Conservation (phyloP, 768 basidiomycete genomes). For the Rhizopogon sp. region DNA sequence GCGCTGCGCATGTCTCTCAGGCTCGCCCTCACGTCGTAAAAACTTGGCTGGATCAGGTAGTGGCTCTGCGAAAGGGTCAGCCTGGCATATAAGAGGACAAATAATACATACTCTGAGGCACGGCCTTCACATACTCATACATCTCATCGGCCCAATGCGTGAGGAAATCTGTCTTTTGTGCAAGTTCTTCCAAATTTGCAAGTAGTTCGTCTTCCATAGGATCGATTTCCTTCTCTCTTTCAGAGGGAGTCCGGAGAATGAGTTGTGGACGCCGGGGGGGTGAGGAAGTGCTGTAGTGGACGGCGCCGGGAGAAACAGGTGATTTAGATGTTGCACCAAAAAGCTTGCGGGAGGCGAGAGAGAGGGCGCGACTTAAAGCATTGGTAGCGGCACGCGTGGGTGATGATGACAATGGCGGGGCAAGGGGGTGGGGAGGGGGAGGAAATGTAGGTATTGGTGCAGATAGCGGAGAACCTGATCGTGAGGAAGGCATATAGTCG, state of each 20-base stretch:
- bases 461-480: slow-evolving; percentile 19
- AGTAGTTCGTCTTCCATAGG: slow-evolving; percentile 82
- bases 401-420: slow-evolving; percentile 46
- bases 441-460: slow-evolving; percentile 42
- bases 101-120: slow-evolving; percentile 68
- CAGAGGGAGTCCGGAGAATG: slow-evolving; percentile 28
- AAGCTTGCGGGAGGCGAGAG: slow-evolving; percentile 74
- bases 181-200: slow-evolving; percentile 78
- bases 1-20: slow-evolving; percentile 61
- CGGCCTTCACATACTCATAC: slow-evolving; percentile 81
- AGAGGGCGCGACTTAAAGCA: slow-evolving; percentile 75
- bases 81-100: neutral
- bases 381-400: slow-evolving; percentile 67
- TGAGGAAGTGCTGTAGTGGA: slow-evolving; percentile 39
- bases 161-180: slow-evolving; percentile 93
- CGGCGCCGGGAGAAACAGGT: slow-evolving; percentile 30
- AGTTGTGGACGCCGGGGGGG: slow-evolving; percentile 57
- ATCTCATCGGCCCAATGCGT: slow-evolving; percentile 95
- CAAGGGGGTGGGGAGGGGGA: slow-evolving; percentile 48
- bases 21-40: slow-evolving; percentile 61
- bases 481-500: slow-evolving; percentile 27
- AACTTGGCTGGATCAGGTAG: slow-evolving; percentile 79
- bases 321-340: slow-evolving; percentile 52
- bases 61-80: slow-evolving; percentile 47
- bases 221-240: slow-evolving; percentile 35